Conservation (phyloP, 2,329 filamentous ascomycete species). For the Paracorniculantispora psalliotae region DNA sequence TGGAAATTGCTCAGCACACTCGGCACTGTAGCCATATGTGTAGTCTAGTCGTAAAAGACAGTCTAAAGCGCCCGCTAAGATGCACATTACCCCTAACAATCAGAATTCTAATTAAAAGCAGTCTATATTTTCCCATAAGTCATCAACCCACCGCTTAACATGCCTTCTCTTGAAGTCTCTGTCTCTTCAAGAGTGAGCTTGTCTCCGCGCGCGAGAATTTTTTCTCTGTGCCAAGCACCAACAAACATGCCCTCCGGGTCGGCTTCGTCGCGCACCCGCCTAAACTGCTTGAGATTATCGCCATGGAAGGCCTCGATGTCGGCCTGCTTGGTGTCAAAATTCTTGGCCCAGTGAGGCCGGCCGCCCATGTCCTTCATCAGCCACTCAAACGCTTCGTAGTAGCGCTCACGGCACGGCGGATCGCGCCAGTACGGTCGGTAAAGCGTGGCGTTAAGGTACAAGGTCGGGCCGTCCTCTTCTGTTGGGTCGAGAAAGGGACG, state of each 20-base stretch:
- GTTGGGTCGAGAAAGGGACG: constrained; percentile 65
- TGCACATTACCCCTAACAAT: neutral
- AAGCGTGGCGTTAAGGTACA: constrained; percentile 87
- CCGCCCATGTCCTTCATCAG: constrained; percentile 82
- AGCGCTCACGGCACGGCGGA: constrained; percentile 68
- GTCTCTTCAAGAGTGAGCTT: constrained; percentile 34
- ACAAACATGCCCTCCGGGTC: constrained; percentile 85
- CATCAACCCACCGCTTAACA: constrained; percentile 1
- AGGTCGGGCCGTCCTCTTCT: constrained; percentile 59
- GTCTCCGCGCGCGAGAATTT: constrained; percentile 44
- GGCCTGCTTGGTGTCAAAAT: constrained; percentile 60
- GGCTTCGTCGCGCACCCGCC: constrained; percentile 60
- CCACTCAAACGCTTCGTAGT: constrained; percentile 88
- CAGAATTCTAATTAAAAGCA: neutral
- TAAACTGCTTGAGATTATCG: constrained; percentile 60
- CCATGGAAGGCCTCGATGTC: constrained; percentile 68
- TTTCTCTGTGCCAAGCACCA: constrained; percentile 80
- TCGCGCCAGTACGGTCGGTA: constrained; percentile 78
- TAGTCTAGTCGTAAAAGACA: neutral
- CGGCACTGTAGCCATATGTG: neutral
- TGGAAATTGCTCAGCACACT: neutral
- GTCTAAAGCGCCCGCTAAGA: neutral
- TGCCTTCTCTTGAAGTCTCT: constrained; percentile 23
- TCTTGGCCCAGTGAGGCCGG: constrained; percentile 89
- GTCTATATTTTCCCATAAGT: constrained; percentile 10